Evolutionary conservation across 495 filamentous ascomycete species (phyloP).

Genomic region (Hypoxylon lenormandii): DNA sequence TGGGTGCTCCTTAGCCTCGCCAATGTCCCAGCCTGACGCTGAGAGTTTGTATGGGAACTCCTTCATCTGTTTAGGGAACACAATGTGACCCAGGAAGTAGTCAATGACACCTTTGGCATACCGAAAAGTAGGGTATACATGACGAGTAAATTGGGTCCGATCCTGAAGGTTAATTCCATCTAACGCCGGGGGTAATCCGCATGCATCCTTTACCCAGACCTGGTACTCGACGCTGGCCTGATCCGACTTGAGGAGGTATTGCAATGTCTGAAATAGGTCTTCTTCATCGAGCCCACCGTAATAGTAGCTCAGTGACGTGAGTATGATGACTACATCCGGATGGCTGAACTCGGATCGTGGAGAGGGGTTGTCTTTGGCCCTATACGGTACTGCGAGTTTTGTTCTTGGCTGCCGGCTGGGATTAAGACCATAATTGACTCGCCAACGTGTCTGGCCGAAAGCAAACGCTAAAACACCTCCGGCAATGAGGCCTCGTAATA

Average conservation of each 20-base stretch:
- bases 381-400: constrained; percentile 75
- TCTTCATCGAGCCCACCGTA: constrained; percentile 69
- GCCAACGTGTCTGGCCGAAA: constrained; percentile 71
- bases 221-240: constrained; percentile 68
- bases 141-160: constrained; percentile 48
- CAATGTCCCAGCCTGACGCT: constrained; percentile 77
- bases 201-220: constrained; percentile 61
- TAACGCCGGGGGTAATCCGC: constrained; percentile 55
- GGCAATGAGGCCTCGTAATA: constrained; percentile 72
- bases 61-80: constrained; percentile 75
- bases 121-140: constrained; percentile 67
- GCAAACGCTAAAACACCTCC: constrained; percentile 66
- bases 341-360: constrained; percentile 77
- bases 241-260: constrained; percentile 65
- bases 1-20: constrained; percentile 58
- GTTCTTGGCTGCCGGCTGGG: constrained; percentile 55
- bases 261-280: constrained; percentile 65
- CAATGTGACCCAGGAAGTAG: constrained; percentile 70
- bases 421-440: constrained; percentile 74
- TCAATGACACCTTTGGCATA: constrained; percentile 67
- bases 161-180: constrained; percentile 72
- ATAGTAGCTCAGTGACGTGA: constrained; percentile 79
- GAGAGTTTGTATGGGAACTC: constrained; percentile 74
- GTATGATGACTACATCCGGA: constrained; percentile 73
- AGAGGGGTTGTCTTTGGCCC: constrained; percentile 75